Conservation (phyloP, 306 rosid genomes). For the Cicer yamashitae region DNA sequence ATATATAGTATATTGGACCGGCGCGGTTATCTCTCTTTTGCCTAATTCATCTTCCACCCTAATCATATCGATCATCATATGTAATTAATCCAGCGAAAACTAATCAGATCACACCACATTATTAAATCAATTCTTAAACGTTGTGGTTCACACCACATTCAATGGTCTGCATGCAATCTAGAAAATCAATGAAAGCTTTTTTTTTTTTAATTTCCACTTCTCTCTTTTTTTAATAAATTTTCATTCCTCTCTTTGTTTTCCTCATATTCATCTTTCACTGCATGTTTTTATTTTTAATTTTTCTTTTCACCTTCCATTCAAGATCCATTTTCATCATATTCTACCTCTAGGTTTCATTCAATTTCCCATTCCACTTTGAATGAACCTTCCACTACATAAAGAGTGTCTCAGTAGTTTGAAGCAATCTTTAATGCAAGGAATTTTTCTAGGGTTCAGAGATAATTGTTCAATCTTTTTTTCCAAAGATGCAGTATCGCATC, state of each 20-base stretch:
- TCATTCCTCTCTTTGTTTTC: not conserved
- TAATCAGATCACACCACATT: not conserved
- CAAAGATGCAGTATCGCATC: too few relatives aligned
- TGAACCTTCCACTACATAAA: constrained; percentile 65
- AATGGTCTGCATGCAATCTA: not conserved
- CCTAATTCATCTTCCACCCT: not conserved
- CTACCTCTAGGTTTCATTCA: constrained; percentile 30
- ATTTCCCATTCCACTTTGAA: constrained; percentile 8
- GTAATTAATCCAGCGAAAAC: not conserved
- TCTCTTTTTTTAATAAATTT: not conserved
- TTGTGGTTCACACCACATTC: not conserved
- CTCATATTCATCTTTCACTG: not conserved
- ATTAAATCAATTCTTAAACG: not conserved
- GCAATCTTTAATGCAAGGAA: too few relatives aligned
- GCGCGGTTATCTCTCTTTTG: constrained; percentile 6
- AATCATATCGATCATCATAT: too few relatives aligned
- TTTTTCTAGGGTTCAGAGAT: too few relatives aligned
- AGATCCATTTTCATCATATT: not conserved
- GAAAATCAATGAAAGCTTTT: not conserved
- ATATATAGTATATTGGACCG: not conserved
- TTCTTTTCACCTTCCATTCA: not conserved
- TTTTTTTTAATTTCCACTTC: not conserved
- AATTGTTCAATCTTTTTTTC: too few relatives aligned
- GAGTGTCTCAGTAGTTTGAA: constrained; percentile 41
- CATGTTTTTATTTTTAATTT: not conserved